phyloP scores from a whole-genome alignment of 352 stramenopile species.

The Globisporangium uncinulatum region DNA sequence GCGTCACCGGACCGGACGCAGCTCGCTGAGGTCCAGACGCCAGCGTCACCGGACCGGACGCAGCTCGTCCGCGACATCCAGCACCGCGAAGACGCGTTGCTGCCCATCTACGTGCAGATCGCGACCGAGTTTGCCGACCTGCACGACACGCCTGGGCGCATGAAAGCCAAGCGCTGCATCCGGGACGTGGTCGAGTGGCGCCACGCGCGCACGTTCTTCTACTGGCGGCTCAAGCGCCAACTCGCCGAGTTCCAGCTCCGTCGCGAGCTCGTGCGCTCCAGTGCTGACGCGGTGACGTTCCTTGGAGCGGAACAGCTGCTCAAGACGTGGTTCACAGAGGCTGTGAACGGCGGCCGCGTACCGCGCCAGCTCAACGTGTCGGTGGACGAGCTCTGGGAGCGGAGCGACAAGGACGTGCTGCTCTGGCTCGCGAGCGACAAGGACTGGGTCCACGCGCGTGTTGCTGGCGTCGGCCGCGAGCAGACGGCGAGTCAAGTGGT shows the following conservation, averaged over 20 bases:
- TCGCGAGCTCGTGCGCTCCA: slow-evolving; percentile 39
- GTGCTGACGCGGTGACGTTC: slow-evolving; percentile 37
- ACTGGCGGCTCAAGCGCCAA: slow-evolving; percentile 97
- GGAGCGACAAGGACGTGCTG: slow-evolving; percentile 75
- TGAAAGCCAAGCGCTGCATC: slow-evolving; percentile 99
- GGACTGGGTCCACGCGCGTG: slow-evolving; percentile 63
- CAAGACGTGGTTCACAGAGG: slow-evolving; percentile 78
- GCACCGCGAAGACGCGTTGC: slow-evolving; percentile 88
- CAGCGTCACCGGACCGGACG: slow-evolving; percentile 26
- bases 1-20: slow-evolving; percentile 33
- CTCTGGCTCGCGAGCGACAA: slow-evolving; percentile 76
- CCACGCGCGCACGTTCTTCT: slow-evolving; percentile 96
- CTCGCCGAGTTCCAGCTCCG: slow-evolving; percentile 95
- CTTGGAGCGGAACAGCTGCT: slow-evolving; percentile 53
- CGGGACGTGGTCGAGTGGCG: slow-evolving; percentile 95
- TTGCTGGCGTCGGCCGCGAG: slow-evolving; percentile 55
- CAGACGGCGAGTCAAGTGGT: slow-evolving; percentile 73
- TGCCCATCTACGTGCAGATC: slow-evolving; percentile 98
- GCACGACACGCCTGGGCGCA: slow-evolving; percentile 99
- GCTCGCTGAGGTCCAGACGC: slow-evolving; percentile 57
- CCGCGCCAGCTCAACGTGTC: slow-evolving; percentile 54
- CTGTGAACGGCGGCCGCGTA: slow-evolving; percentile 70
- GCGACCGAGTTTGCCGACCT: slow-evolving; percentile 99
- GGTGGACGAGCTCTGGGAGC: slow-evolving; percentile 58
- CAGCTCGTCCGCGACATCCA: slow-evolving; percentile 90